Evolutionary conservation across 2,329 filamentous ascomycete species (phyloP).

Genomic region (Pseudofabraea citricarpa): DNA sequence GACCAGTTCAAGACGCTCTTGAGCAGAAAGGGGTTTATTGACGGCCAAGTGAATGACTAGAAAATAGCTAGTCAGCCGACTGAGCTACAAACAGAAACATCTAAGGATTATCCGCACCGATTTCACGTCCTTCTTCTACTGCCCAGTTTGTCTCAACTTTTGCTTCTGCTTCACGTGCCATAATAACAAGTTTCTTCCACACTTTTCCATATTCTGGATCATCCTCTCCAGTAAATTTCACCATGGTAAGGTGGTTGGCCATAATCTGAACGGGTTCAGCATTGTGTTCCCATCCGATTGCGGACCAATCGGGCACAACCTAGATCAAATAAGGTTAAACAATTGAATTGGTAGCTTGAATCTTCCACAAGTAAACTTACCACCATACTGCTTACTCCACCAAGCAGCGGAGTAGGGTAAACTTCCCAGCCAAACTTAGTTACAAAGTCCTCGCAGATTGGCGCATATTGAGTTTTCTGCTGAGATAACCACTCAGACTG

Average conservation of each 20-base stretch:
- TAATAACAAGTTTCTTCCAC: neutral
- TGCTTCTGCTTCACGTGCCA: neutral
- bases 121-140: too few relatives aligned
- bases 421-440: constrained; percentile 24
- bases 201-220: neutral
- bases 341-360: too few relatives aligned
- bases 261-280: neutral
- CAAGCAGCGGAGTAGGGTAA: constrained; percentile 14
- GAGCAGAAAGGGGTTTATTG: too few relatives aligned
- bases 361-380: too few relatives aligned
- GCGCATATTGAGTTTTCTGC: constrained; percentile 29
- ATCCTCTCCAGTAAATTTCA: neutral
- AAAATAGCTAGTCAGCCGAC: too few relatives aligned
- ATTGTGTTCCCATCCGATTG: too few relatives aligned
- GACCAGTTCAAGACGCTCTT: too few relatives aligned
- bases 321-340: too few relatives aligned
- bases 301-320: too few relatives aligned
- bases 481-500: constrained; percentile 32
- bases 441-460: constrained; percentile 30
- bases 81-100: too few relatives aligned
- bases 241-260: neutral
- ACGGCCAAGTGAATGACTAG: too few relatives aligned
- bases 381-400: constrained; percentile 15
- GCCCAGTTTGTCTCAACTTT: neutral
- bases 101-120: too few relatives aligned